phyloP scores from a whole-genome alignment of 305 asterid species.

The Solanum hybrid region DNA sequence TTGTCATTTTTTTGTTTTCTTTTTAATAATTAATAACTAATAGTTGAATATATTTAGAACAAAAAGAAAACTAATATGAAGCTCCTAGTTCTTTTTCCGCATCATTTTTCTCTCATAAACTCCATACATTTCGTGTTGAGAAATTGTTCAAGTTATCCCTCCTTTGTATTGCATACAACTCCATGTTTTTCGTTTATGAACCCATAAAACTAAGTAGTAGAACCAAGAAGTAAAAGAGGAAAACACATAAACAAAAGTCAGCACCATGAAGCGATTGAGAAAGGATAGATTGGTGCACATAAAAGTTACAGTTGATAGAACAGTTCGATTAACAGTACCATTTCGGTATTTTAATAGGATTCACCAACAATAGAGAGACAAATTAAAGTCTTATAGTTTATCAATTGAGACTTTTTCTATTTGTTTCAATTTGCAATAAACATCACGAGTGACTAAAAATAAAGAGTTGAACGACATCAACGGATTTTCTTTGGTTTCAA shows the following conservation, averaged over 20 bases:
- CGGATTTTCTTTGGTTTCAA: neutral
- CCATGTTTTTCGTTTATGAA: neutral
- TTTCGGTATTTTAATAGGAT: neutral
- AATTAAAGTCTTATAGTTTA: no score
- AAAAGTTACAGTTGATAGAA: neutral
- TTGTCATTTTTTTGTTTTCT: neutral
- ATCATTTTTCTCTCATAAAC: neutral
- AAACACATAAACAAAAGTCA: neutral
- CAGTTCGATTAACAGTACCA: neutral
- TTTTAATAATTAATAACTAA: no score
- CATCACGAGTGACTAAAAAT: neutral
- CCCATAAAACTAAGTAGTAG: neutral
- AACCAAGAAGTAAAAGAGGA: neutral
- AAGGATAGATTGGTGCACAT: neutral
- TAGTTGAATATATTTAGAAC: neutral
- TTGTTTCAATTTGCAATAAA: neutral
- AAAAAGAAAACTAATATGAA: neutral
- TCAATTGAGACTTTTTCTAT: neutral
- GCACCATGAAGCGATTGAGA: neutral
- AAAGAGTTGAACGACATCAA: neutral
- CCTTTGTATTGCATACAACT: neutral
- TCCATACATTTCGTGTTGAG: neutral
- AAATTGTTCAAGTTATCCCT: neutral
- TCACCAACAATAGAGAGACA: neutral
- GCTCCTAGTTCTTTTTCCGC: neutral